These are phyloP conservation scores for Leptographium lundbergii DNA, from an alignment of 2,329 filamentous ascomycete genomes.

Conservation along the genomic window DNA sequence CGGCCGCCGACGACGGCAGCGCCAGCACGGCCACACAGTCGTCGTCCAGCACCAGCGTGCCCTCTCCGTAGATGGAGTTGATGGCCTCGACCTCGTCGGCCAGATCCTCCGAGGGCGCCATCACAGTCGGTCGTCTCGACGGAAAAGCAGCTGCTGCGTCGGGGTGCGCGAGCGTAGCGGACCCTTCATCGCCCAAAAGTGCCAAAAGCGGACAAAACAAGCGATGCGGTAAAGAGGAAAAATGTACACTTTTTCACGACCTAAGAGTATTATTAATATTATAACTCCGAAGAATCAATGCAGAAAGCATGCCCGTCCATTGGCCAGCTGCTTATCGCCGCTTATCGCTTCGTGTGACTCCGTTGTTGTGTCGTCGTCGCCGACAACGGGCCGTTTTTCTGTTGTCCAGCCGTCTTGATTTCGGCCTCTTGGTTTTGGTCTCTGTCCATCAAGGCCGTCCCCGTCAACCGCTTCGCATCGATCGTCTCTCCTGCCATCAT, in stretches of 20 bases:
- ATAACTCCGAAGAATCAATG: background rate
- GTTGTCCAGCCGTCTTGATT: background rate
- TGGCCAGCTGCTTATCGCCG: background rate
- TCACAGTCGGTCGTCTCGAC: background rate
- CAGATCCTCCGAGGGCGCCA: constrained; percentile 38
- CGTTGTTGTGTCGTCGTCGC: background rate
- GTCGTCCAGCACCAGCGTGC: constrained; percentile 37
- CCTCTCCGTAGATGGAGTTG: constrained; percentile 69
- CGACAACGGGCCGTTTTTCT: background rate
- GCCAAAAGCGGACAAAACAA: constrained; percentile 1
- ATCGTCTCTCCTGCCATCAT: background rate
- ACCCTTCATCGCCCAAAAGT: background rate
- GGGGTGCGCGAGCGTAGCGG: background rate
- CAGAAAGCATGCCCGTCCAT: background rate
- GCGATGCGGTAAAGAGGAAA: background rate
- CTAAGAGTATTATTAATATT: background rate
- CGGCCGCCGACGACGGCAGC: constrained; percentile 39
- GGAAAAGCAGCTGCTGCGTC: background rate
- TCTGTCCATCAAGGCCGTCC: background rate
- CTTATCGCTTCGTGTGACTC: background rate
- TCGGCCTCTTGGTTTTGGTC: background rate
- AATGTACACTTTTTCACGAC: background rate
- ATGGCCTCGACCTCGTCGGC: constrained; percentile 67
- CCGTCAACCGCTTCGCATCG: background rate
- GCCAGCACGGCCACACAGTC: constrained; percentile 42